Percentiles rank a stretch among this genome's conserved stretches.
Conservation (phyloP, 139 green algal genomes). For the Auxenochlorella pyrenoidosa region DNA sequence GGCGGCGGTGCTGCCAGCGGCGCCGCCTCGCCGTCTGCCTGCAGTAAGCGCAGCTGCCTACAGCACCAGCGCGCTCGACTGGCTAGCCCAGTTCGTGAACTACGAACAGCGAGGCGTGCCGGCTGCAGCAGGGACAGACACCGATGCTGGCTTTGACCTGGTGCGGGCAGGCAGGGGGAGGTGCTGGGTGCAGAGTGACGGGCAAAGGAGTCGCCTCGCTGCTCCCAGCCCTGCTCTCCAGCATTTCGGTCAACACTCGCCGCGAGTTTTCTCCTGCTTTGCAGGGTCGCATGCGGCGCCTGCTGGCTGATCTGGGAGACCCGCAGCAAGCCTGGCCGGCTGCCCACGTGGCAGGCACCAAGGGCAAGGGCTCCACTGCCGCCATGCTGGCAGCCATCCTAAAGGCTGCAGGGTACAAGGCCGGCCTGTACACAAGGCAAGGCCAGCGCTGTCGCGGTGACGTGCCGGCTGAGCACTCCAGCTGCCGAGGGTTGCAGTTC, state of each 20-base stretch:
- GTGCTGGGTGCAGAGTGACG: background rate
- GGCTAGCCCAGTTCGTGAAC: conserved; percentile 56
- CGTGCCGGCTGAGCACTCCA: background rate
- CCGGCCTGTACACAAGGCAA: conserved; percentile 82
- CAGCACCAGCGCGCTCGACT: conserved; percentile 31
- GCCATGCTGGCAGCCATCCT: conserved; percentile 76
- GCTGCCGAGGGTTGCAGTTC: background rate
- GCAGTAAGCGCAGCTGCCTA: background rate
- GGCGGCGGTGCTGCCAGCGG: background rate
- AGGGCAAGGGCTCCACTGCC: conserved; percentile 89
- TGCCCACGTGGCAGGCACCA: conserved; percentile 89
- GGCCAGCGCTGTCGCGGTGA: background rate
- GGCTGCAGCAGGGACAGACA: conserved; percentile 58
- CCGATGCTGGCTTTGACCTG: conserved; percentile 60
- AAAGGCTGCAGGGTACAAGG: conserved; percentile 59
- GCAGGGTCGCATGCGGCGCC: conserved; percentile 69
- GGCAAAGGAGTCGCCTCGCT: background rate
- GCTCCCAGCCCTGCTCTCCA: background rate
- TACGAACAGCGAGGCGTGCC: conserved; percentile 80
- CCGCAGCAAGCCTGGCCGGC: conserved; percentile 64
- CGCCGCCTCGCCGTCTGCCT: background rate
- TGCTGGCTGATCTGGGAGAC: conserved; percentile 70
- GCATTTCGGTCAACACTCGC: too few species aligned
- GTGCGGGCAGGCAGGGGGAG: conserved; percentile 22
- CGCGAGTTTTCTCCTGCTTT: too few species aligned